phyloP scores from a whole-genome alignment of 2,329 filamentous ascomycete genomes.

The Venturia nashicola region DNA sequence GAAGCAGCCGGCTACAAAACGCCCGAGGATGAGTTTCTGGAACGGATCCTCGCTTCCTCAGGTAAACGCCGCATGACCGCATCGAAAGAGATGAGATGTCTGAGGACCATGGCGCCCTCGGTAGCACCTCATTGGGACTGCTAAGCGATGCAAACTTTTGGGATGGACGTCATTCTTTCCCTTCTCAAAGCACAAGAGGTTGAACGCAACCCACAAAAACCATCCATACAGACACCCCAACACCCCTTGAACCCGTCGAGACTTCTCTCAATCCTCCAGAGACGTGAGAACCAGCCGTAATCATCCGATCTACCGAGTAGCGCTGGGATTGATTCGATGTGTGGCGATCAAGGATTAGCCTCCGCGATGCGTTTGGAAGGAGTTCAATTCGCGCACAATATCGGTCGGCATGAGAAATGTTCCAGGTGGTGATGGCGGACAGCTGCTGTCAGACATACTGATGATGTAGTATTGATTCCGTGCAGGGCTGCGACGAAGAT shows the following conservation, averaged over 20 bases:
- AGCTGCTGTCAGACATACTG: neutral
- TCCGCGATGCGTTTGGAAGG: neutral
- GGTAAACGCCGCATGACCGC: neutral
- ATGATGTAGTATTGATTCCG: neutral
- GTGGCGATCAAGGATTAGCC: neutral
- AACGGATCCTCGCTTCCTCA: neutral
- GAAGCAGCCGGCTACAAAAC: neutral
- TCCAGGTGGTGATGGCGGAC: neutral
- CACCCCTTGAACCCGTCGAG: neutral
- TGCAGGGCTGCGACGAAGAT: neutral
- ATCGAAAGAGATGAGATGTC: neutral
- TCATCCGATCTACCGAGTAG: neutral
- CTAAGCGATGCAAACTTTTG: neutral
- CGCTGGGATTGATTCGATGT: neutral
- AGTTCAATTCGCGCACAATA: neutral
- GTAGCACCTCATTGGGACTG: neutral
- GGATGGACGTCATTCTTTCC: neutral
- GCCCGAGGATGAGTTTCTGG: neutral
- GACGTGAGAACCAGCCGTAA: neutral
- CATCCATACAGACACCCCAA: neutral
- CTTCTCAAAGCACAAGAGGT: neutral
- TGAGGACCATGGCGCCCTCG: neutral
- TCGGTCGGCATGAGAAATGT: neutral
- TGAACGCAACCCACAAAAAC: neutral
- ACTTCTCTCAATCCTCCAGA: no score